Evolutionary conservation across 306 rosid genomes (phyloP).

Genomic region (Sindora glabra): DNA sequence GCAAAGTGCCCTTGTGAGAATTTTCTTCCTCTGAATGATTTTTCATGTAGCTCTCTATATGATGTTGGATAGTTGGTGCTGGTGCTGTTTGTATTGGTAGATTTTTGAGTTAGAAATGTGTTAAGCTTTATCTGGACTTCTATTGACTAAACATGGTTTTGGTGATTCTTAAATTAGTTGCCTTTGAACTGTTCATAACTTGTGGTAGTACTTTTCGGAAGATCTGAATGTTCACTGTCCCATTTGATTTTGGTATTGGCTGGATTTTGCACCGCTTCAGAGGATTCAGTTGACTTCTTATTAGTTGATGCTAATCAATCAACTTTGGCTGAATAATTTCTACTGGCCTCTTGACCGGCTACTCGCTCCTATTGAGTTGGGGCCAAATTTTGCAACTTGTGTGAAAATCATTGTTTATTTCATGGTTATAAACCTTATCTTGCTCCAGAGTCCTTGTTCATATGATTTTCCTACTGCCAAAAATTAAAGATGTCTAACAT

Average conservation of each 20-base stretch:
- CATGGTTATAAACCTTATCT: no score
- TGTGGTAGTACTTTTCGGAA: conserved; percentile 7
- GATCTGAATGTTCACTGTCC: no score
- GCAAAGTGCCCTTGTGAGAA: conserved; percentile 82
- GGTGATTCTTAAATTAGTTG: background rate
- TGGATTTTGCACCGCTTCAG: background rate
- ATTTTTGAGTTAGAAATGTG: background rate
- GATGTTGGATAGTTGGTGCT: no score
- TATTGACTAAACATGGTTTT: conserved; percentile 21
- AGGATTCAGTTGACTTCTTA: background rate
- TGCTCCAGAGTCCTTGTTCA: no score
- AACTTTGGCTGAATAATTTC: background rate
- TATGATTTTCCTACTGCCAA: conserved; percentile 3
- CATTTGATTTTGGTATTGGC: background rate
- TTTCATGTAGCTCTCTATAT: no score
- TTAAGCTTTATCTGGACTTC: conserved; percentile 21
- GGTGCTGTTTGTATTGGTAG: no score
- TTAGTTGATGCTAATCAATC: background rate
- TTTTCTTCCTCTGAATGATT: background rate
- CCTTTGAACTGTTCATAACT: conserved; percentile 9
- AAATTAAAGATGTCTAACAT: background rate
- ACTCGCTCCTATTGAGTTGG: background rate
- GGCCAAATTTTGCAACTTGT: background rate
- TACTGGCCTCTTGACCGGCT: conserved; percentile 10
- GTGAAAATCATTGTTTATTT: background rate